Base-by-base conservation (phyloP, 805 yeast species). In the Suhomyces xylopsoci region DNA sequence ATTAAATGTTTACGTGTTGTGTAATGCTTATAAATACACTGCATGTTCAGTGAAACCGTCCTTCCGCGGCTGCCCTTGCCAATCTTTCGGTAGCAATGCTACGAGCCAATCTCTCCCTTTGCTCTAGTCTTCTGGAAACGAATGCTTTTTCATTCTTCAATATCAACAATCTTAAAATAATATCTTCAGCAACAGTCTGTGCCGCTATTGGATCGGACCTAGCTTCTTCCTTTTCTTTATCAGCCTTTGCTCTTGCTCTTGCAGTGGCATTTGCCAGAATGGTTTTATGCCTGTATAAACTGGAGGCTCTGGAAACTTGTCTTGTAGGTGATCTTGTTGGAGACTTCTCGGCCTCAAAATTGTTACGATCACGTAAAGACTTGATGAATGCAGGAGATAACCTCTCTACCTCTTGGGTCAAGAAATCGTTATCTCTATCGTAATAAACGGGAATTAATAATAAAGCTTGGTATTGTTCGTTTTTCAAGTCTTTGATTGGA, bases 251-350 rank as follows among this genome's bases (percentile, higher is more conserved):
- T 57, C 85, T 79, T 8, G 81, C 77, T 48, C 71, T 76, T 12
- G 83, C 77, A 20, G 91, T 83, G 8, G 90, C 85, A 60, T 85
- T 87, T 0, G 90, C 93, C 73, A 79, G 71, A 24, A 88, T 83
- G 0, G 96, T 88, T 56, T 82, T 81, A 49, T 77, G 77, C 47
- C 96, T 71, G 14, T 83, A 85, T 45, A 87, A 63, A 1, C 83
- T 78, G 0, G 78, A 78, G 45, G 78, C 71, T 48, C 80, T 64
- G 5, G 58, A 46, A 55, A 52, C 17, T 52, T 52, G 24, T 42
- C 46, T 45, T 45, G 26, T 32, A 48, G 45, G 36, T 5, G 26
- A 17, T 42, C 46, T 45, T 47, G 32, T 25, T 45, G 45, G 36
- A 0, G 26, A 17, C 10, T 25, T 28, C 10, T 49, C 47, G 3